These are phyloP conservation scores for Selaginella tamariscina DNA, from an alignment of 75 land plant species.

Conservation along the genomic window DNA sequence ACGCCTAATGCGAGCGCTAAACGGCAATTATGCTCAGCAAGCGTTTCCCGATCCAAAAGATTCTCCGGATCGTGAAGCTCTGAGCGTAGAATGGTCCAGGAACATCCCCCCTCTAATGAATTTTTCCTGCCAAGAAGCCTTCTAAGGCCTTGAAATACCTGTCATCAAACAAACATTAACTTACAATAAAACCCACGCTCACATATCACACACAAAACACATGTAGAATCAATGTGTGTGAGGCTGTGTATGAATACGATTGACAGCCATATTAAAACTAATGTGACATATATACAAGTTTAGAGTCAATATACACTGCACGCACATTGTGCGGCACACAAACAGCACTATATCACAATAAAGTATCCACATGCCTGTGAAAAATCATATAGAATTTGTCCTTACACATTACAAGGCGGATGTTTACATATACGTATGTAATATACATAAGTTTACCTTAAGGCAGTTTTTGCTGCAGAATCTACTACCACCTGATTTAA, in stretches of 20 bases:
- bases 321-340: no score
- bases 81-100: neutral
- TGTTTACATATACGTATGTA: neutral
- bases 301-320: no score
- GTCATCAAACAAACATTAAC: slow-evolving; percentile 21
- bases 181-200: neutral
- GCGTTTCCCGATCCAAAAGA: slow-evolving; percentile 31
- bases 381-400: no score
- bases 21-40: slow-evolving; percentile 59
- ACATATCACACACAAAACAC: no score
- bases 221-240: no score
- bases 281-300: no score
- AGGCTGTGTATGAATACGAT: no score
- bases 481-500: neutral
- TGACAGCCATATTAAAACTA: no score
- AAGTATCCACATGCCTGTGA: no score
- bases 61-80: neutral
- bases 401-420: no score
- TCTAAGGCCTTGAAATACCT: slow-evolving; percentile 41
- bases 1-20: slow-evolving; percentile 56
- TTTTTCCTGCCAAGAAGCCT: slow-evolving; percentile 44
- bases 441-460: slow-evolving; percentile 15
- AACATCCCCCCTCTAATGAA: slow-evolving; percentile 28
- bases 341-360: no score
- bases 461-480: slow-evolving; percentile 22